phyloP scores from a whole-genome alignment of 441 rosid species.

The Eutrema salsugineum region DNA sequence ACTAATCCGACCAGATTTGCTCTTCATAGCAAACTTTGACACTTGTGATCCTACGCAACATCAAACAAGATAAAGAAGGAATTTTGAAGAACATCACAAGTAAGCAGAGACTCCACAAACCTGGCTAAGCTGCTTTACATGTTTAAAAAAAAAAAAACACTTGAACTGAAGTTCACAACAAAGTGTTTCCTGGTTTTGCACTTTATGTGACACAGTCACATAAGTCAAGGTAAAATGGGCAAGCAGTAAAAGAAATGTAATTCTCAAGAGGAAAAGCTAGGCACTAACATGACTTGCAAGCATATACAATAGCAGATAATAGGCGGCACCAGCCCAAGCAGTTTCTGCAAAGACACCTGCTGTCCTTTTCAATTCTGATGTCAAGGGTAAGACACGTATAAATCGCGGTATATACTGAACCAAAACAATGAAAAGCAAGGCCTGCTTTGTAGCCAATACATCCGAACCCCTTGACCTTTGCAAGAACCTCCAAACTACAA shows the following conservation, averaged over 20 bases:
- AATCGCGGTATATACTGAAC: slow-evolving; percentile 81
- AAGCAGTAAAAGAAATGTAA: background rate
- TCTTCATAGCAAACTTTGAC: background rate
- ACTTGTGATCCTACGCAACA: background rate
- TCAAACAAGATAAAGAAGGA: background rate
- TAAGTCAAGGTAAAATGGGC: background rate
- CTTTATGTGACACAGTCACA: background rate
- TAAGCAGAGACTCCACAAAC: background rate
- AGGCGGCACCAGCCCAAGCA: slow-evolving; percentile 98
- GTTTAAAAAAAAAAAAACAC: background rate
- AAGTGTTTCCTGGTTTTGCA: background rate
- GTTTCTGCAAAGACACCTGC: slow-evolving; percentile 95
- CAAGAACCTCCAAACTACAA: slow-evolving; percentile 88
- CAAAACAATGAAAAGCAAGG: slow-evolving; percentile 68
- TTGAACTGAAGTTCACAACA: background rate
- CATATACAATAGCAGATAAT: slow-evolving; percentile 83
- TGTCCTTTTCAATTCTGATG: slow-evolving; percentile 88
- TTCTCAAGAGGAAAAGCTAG: background rate
- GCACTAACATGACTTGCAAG: slow-evolving; percentile 96
- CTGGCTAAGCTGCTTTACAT: background rate
- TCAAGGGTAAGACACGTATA: slow-evolving; percentile 66
- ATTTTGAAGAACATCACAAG: background rate
- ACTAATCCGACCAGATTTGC: background rate
- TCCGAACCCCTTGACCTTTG: slow-evolving; percentile 70
- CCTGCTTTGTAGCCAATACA: slow-evolving; percentile 73